A percentile compares a stretch with the other conserved stretches of the same genome.
phyloP scores from a whole-genome alignment of 768 basidiomycete species.

The Podaxis sp. region DNA sequence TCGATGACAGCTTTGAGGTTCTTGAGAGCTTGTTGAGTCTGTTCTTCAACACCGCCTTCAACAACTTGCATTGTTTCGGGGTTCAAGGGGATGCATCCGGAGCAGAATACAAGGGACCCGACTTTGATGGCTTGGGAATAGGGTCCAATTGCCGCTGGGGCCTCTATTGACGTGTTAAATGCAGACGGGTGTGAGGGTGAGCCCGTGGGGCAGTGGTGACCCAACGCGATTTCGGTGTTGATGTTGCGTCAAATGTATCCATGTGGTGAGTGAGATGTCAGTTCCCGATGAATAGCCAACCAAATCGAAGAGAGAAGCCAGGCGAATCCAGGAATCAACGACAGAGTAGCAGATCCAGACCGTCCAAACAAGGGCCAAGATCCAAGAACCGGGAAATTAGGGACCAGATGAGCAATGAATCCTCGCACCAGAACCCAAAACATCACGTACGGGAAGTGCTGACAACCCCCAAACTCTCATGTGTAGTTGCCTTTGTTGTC shows the following conservation, averaged over 20 bases:
- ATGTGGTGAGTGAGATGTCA: too few species aligned
- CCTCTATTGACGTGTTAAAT: slow-evolving; percentile 43
- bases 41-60: slow-evolving; percentile 71
- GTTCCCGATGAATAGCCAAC: too few species aligned
- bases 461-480: slow-evolving; percentile 38
- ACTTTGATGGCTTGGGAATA: slow-evolving; percentile 87
- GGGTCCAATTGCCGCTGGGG: slow-evolving; percentile 80
- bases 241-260: too few species aligned
- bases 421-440: neutral
- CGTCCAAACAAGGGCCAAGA: neutral
- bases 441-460: slow-evolving; percentile 40
- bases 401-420: too few species aligned
- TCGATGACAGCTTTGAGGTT: slow-evolving; percentile 85
- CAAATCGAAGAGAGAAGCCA: too few species aligned
- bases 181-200: neutral
- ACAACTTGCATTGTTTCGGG: slow-evolving; percentile 72
- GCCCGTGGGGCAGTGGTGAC: neutral
- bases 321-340: too few species aligned
- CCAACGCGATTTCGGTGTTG: neutral
- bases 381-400: neutral
- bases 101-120: slow-evolving; percentile 84
- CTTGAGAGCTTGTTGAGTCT: slow-evolving; percentile 81
- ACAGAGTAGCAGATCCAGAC: neutral
- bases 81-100: slow-evolving; percentile 85
- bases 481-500: slow-evolving; percentile 35